Conservation (phyloP, 257 asterid species). For the Solanum verrucosum region DNA sequence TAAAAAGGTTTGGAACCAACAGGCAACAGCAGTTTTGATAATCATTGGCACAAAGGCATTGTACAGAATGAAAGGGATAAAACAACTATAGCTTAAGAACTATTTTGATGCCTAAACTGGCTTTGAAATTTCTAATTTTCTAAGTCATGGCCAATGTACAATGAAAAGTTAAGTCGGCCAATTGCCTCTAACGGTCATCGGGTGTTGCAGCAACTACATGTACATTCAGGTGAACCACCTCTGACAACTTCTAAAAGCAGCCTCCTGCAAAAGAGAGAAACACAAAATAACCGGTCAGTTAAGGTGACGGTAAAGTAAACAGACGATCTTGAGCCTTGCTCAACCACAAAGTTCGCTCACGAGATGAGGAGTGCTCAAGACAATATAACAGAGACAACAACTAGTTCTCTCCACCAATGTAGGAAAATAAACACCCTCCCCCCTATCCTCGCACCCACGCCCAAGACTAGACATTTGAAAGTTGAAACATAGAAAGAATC, state of each 20-base stretch:
- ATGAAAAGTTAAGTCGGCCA: slow-evolving; percentile 12
- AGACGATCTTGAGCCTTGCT: not conserved
- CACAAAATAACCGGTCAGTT: not conserved
- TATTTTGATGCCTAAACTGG: not conserved
- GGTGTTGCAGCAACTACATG: slow-evolving; percentile 23
- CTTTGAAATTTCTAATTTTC: slow-evolving; percentile 6
- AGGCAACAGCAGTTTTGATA: no score
- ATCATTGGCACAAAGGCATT: not conserved
- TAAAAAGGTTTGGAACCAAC: no score
- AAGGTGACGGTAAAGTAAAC: not conserved
- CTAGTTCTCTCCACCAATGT: not conserved
- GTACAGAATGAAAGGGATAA: not conserved
- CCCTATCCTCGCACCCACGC: not conserved
- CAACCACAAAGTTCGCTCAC: not conserved
- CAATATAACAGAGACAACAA: not conserved
- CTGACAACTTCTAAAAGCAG: slow-evolving; percentile 2
- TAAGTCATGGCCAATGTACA: slow-evolving; percentile 6
- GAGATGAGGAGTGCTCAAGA: not conserved
- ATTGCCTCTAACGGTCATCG: slow-evolving; percentile 4
- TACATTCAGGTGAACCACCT: slow-evolving; percentile 18
- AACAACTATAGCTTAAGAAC: not conserved
- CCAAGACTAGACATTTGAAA: not conserved
- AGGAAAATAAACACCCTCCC: not conserved
- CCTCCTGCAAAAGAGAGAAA: slow-evolving; percentile 11
- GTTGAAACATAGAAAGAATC: not conserved